A percentile compares a stretch with the other conserved stretches of the same genome.
phyloP scores from a whole-genome alignment of 179 eudicot genomes.

The Corrigiola litoralis region DNA sequence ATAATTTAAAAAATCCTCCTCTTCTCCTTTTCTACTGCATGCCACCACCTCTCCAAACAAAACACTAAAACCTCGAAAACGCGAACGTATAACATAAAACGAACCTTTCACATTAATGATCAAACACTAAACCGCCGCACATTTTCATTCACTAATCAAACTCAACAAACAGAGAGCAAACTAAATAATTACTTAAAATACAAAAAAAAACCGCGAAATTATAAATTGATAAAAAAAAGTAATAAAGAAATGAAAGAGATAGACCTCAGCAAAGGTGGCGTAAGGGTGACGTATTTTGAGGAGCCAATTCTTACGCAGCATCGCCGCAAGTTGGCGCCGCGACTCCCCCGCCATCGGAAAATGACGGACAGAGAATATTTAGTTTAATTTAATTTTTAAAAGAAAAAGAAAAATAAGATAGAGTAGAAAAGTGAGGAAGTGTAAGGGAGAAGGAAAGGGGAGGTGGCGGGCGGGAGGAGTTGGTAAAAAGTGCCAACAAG shows the following conservation, averaged over 20 bases:
- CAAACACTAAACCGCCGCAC: no score
- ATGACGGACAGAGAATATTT: neutral
- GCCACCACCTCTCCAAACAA: no score
- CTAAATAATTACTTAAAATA: neutral
- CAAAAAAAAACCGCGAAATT: neutral
- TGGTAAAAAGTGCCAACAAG: neutral
- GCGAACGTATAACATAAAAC: no score
- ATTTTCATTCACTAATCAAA: no score
- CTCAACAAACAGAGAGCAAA: neutral
- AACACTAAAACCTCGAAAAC: no score
- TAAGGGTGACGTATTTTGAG: slow-evolving; percentile 93
- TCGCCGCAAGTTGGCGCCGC: slow-evolving; percentile 66
- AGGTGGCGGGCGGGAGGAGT: neutral
- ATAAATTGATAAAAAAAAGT: neutral
- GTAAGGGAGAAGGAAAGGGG: neutral
- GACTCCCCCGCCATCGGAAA: slow-evolving; percentile 34
- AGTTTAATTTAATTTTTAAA: no score
- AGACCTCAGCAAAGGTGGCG: slow-evolving; percentile 76
- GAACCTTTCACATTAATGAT: no score
- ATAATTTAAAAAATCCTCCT: no score
- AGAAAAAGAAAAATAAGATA: slow-evolving; percentile 2
- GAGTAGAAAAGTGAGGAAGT: neutral
- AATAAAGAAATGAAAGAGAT: neutral
- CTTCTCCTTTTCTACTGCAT: no score
- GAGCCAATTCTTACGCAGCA: slow-evolving; percentile 96